phyloP scores from a whole-genome alignment of 2,329 filamentous ascomycete genomes.

The Colletotrichum siamense region DNA sequence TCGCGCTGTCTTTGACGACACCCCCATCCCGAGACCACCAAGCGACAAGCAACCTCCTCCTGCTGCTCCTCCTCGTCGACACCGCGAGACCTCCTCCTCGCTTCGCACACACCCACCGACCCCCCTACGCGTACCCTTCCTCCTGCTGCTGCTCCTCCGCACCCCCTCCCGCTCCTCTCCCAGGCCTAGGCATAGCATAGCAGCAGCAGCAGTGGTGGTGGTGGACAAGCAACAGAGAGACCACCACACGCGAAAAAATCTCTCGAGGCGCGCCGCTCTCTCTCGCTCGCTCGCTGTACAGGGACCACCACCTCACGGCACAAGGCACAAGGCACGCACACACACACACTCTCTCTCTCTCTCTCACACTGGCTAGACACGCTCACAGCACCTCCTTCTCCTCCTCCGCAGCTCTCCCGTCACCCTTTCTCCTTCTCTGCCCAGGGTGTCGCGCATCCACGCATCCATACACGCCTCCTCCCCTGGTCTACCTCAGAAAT shows the following conservation, averaged over 20 bases:
- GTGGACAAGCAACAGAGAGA: background rate
- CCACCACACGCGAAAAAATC: background rate
- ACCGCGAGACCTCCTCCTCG: background rate
- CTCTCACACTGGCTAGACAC: background rate
- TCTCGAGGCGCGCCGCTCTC: conserved; percentile 5
- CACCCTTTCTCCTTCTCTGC: background rate
- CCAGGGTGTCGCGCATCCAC: conserved; percentile 25
- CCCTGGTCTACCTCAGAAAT: conserved; percentile 33
- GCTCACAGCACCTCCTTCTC: background rate
- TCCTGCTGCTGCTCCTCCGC: conserved; percentile 18
- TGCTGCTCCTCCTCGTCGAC: background rate
- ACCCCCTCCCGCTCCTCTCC: conserved; percentile 9
- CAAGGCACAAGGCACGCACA: background rate
- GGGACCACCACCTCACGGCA: conserved; percentile 7
- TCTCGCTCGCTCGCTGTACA: background rate
- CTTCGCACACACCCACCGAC: conserved; percentile 14
- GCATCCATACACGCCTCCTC: conserved; percentile 23
- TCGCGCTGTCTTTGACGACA: conserved; percentile 10
- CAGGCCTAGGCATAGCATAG: background rate
- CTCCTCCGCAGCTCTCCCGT: background rate
- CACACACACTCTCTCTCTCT: too few relatives aligned
- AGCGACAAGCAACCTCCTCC: background rate
- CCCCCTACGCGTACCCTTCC: conserved; percentile 21
- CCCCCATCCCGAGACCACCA: background rate
- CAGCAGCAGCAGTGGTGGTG: background rate